A percentile compares a stretch with the other conserved stretches of the same genome.
phyloP scores from a whole-genome alignment of 2,329 filamentous ascomycete genomes.

The Paecilomyces fulvus region DNA sequence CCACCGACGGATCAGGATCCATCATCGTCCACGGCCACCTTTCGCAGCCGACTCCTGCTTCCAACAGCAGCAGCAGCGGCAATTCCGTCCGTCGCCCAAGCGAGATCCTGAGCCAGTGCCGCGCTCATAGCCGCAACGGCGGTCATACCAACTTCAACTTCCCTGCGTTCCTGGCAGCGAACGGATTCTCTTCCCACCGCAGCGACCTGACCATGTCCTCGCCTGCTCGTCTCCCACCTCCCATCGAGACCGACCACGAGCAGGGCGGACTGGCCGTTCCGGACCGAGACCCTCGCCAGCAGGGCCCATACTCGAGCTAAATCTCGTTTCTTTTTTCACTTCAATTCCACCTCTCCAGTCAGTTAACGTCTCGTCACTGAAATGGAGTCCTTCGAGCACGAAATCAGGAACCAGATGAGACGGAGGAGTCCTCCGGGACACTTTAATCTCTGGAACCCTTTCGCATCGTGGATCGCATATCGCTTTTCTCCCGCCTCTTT shows the following conservation, averaged over 20 bases:
- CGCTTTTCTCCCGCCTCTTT: neutral
- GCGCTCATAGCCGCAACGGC: neutral
- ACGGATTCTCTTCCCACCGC: neutral
- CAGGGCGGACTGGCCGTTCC: neutral
- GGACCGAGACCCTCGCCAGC: neutral
- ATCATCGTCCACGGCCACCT: neutral
- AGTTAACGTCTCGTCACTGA: neutral
- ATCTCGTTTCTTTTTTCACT: neutral
- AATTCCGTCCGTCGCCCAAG: neutral
- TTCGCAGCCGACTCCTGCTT: neutral
- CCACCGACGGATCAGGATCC: neutral
- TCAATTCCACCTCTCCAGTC: neutral
- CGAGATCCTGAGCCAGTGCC: neutral
- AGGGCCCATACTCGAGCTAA: neutral
- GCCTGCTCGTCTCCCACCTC: slow-evolving; percentile 10
- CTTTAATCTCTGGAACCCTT: neutral
- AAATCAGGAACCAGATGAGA: neutral
- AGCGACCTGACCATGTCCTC: slow-evolving; percentile 10
- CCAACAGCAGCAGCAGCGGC: neutral
- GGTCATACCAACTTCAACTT: neutral
- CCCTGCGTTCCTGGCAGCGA: neutral
- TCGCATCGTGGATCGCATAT: neutral
- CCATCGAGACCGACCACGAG: neutral
- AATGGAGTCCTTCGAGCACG: neutral
- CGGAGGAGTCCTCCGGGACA: neutral